Percentiles rank a stretch among this genome's conserved stretches.
These are phyloP conservation scores for Decorospora gaudefroyi DNA, from an alignment of 2,329 filamentous ascomycete species.

Conservation along the genomic window DNA sequence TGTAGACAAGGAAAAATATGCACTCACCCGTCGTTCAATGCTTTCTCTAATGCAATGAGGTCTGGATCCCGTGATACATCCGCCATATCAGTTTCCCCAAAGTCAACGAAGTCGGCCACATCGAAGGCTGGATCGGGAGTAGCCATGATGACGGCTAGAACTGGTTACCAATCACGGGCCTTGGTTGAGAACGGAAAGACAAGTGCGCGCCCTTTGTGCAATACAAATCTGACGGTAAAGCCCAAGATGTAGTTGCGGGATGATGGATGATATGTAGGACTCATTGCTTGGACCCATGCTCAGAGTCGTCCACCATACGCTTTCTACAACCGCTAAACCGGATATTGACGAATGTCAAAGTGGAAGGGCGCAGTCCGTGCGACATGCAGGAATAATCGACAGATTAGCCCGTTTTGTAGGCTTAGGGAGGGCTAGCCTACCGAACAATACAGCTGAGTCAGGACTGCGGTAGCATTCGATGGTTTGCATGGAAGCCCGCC, in stretches of 20 bases:
- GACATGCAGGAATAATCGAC: conserved; percentile 10
- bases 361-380: conserved; percentile 28
- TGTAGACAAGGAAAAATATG: no score
- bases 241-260: conserved; percentile 17
- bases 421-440: conserved; percentile 10
- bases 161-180: no score
- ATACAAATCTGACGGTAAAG: conserved; percentile 25
- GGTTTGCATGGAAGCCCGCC: background rate
- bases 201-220: conserved; percentile 25
- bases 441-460: conserved; percentile 21
- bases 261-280: conserved; percentile 18
- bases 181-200: conserved; percentile 8
- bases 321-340: conserved; percentile 16
- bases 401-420: conserved; percentile 15
- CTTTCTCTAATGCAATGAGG: conserved; percentile 2
- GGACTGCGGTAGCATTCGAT: background rate
- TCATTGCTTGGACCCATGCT: conserved; percentile 13
- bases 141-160: conserved; percentile 34
- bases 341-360: conserved; percentile 16
- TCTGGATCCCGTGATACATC: conserved; percentile 24
- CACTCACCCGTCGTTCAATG: conserved; percentile 24
- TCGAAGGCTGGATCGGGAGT: conserved; percentile 34
- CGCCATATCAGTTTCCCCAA: conserved; percentile 45
- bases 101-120: conserved; percentile 48
- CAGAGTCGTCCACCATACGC: conserved; percentile 7